Evolutionary conservation across 768 basidiomycete genomes (phyloP).

Genomic region (Lentinula boryana): DNA sequence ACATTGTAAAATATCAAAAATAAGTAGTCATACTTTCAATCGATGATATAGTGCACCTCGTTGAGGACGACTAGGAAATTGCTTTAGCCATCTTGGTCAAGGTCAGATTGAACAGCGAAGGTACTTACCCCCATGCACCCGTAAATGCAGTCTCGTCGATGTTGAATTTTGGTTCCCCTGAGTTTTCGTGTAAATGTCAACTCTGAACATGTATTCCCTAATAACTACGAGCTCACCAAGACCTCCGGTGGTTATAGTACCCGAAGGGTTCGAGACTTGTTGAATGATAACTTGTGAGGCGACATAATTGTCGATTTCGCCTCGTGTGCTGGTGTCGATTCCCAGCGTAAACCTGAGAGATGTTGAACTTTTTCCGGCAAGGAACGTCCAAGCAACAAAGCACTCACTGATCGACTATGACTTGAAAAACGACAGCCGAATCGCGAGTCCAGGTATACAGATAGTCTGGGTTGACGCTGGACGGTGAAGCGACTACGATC

Average conservation of each 20-base stretch:
- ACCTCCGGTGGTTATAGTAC: conserved; percentile 52
- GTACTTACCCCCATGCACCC: conserved; percentile 36
- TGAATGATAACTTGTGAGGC: conserved; percentile 47
- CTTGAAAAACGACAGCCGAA: conserved; percentile 57
- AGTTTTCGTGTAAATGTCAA: no score
- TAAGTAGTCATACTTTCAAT: background rate
- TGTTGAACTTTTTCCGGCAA: no score
- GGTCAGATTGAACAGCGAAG: background rate
- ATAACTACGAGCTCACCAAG: conserved; percentile 51
- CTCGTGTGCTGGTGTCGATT: conserved; percentile 40
- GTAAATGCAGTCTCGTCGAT: conserved; percentile 60
- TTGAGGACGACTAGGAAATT: conserved; percentile 42
- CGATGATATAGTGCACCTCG: conserved; percentile 30
- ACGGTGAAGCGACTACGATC: conserved; percentile 46
- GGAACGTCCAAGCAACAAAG: background rate
- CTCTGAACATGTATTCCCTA: no score
- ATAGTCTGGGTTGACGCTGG: conserved; percentile 43
- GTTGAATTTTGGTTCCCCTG: conserved; percentile 40
- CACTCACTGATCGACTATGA: conserved; percentile 33
- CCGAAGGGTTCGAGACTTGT: conserved; percentile 62
- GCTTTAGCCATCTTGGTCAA: background rate
- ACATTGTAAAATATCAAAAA: background rate
- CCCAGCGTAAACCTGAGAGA: conserved; percentile 32
- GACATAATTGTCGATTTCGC: conserved; percentile 51
- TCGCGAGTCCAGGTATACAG: conserved; percentile 69